Conservation (phyloP, 2,329 filamentous ascomycete genomes). For the Trichophyton simii region DNA sequence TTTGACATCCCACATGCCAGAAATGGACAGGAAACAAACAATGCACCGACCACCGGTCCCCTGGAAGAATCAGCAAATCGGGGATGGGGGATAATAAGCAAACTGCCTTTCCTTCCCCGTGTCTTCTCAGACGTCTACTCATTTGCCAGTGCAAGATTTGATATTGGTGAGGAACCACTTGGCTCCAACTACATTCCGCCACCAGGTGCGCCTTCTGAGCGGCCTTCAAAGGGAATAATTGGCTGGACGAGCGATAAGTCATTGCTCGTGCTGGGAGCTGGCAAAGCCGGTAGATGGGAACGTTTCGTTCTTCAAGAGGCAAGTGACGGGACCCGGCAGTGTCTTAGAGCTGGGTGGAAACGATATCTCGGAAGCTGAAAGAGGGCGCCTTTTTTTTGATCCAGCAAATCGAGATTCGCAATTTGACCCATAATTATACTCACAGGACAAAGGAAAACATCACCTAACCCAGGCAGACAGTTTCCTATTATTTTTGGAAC, state of each 20-base stretch:
- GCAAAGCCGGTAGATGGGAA: conserved; percentile 74
- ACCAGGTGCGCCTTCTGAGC: conserved; percentile 40
- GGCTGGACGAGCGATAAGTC: conserved; percentile 70
- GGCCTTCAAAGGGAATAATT: conserved; percentile 68
- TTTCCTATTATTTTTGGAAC: not conserved
- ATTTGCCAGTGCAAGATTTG: conserved; percentile 67
- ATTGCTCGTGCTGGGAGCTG: conserved; percentile 65
- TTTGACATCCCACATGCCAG: conserved; percentile 60
- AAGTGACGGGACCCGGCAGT: conserved; percentile 53
- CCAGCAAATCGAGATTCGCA: not conserved
- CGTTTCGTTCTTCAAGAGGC: conserved; percentile 62
- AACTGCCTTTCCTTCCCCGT: conserved; percentile 70
- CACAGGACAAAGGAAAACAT: not conserved
- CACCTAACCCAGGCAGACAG: not conserved
- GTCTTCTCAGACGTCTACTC: conserved; percentile 86
- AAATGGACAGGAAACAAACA: conserved; percentile 22
- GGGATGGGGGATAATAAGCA: conserved; percentile 77
- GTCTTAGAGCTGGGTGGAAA: conserved; percentile 69
- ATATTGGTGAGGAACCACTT: conserved; percentile 60
- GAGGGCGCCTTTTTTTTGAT: not conserved
- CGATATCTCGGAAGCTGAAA: conserved; percentile 48
- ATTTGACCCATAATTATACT: not conserved
- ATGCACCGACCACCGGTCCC: conserved; percentile 14
- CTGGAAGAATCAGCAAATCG: conserved; percentile 39
- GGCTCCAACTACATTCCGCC: conserved; percentile 35